These are phyloP conservation scores for Candida mesenterica DNA, from an alignment of 1,139 yeast genomes.

Conservation along the genomic window DNA sequence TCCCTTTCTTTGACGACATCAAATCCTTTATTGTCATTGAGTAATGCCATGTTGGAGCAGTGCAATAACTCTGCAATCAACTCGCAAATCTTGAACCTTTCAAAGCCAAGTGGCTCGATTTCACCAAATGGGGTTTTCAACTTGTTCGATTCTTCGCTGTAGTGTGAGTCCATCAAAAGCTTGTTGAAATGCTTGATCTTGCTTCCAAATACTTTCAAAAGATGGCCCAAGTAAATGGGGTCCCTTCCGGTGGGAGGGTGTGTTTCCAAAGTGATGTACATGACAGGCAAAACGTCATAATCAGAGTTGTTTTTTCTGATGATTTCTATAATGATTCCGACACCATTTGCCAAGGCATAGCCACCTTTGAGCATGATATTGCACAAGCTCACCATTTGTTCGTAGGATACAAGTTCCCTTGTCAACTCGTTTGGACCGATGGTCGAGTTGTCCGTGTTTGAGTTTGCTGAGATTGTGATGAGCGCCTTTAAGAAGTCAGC, in stretches of 20 bases:
- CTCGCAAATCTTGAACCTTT: conserved; percentile 92
- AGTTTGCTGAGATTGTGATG: conserved; percentile 60
- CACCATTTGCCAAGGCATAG: conserved; percentile 90
- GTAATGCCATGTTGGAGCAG: conserved; percentile 93
- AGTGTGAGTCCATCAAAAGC: conserved; percentile 26
- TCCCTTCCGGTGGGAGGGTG: conserved; percentile 96
- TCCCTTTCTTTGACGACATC: conserved; percentile 77
- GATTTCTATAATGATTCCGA: conserved; percentile 91
- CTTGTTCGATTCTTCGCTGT: conserved; percentile 19
- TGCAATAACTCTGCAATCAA: conserved; percentile 91
- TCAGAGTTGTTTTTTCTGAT: conserved; percentile 95
- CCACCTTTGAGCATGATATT: conserved; percentile 90
- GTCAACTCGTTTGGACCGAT: conserved; percentile 97
- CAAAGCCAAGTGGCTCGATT: conserved; percentile 89
- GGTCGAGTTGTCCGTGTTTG: conserved; percentile 78
- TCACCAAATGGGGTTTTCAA: conserved; percentile 59
- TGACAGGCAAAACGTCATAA: conserved; percentile 86
- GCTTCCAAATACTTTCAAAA: conserved; percentile 76
- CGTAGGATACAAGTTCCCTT: conserved; percentile 76
- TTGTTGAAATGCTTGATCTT: conserved; percentile 65
- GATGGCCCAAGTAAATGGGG: conserved; percentile 88
- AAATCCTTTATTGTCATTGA: conserved; percentile 84
- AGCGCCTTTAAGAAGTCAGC: conserved; percentile 50
- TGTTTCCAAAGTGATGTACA: conserved; percentile 81
- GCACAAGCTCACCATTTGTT: conserved; percentile 66